These are phyloP conservation scores for Sophora flavescens DNA, from an alignment of 306 rosid species.

Conservation along the genomic window DNA sequence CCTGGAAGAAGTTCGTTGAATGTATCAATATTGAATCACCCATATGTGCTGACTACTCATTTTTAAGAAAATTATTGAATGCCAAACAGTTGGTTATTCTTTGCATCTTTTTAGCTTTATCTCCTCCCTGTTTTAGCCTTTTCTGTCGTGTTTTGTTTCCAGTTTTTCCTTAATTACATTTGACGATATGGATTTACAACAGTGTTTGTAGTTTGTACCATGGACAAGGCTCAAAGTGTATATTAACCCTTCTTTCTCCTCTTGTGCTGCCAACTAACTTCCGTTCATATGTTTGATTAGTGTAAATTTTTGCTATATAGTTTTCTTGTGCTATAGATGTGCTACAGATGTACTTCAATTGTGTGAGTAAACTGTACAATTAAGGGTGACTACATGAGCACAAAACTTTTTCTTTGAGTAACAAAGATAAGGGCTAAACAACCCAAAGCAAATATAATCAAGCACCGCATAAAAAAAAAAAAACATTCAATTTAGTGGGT, in stretches of 20 bases:
- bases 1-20: conserved; percentile 32
- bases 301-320: not conserved
- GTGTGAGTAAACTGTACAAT: not conserved
- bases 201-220: not conserved
- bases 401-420: no score
- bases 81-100: conserved; percentile 19
- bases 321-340: no score
- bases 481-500: no score
- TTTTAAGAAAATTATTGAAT: conserved; percentile 42
- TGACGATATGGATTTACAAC: not conserved
- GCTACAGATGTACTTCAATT: not conserved
- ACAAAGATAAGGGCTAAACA: no score
- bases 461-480: no score
- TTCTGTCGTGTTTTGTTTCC: no score
- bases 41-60: conserved; percentile 33
- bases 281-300: not conserved
- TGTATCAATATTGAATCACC: conserved; percentile 18
- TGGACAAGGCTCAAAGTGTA: not conserved
- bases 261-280: not conserved
- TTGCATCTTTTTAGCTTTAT: not conserved
- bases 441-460: no score
- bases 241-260: not conserved
- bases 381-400: not conserved
- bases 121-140: not conserved
- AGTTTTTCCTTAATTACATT: no score